A percentile compares a stretch with the other conserved stretches of the same genome.
Conservation (phyloP, 495 filamentous ascomycete species). For the Penicillium steckii region DNA sequence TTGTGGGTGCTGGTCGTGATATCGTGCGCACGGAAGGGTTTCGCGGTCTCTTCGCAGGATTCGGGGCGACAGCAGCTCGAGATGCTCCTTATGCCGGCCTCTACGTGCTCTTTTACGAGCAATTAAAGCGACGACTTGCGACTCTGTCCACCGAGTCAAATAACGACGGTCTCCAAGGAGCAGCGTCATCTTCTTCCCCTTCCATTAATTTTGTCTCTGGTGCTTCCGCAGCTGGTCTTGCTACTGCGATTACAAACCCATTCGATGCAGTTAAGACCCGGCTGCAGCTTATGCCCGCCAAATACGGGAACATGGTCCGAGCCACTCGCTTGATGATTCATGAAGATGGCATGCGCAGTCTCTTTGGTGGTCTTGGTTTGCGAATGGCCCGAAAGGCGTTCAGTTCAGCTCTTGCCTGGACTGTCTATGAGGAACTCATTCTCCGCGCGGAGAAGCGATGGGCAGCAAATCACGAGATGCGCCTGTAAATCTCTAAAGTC, state of each 20-base stretch:
- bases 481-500: conserved; percentile 10
- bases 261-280: conserved; percentile 97
- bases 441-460: conserved; percentile 67
- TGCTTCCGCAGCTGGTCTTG: conserved; percentile 72
- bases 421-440: conserved; percentile 92
- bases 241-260: conserved; percentile 87
- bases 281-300: conserved; percentile 81
- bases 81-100: conserved; percentile 95
- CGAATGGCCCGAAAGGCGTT: conserved; percentile 89
- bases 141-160: conserved; percentile 16
- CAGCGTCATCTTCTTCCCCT: conserved; percentile 47
- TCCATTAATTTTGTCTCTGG: conserved; percentile 84
- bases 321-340: conserved; percentile 71
- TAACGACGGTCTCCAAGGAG: conserved; percentile 15
- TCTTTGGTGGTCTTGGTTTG: conserved; percentile 85
- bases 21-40: conserved; percentile 74
- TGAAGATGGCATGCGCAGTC: conserved; percentile 75
- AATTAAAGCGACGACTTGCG: conserved; percentile 69
- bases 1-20: conserved; percentile 67
- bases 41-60: conserved; percentile 87
- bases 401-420: conserved; percentile 92
- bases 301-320: conserved; percentile 82
- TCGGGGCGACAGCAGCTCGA: conserved; percentile 87
- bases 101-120: conserved; percentile 94
- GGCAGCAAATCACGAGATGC: conserved; percentile 33